phyloP scores from a whole-genome alignment of 2,329 filamentous ascomycete genomes.

The Aureobasidium mangrovei region DNA sequence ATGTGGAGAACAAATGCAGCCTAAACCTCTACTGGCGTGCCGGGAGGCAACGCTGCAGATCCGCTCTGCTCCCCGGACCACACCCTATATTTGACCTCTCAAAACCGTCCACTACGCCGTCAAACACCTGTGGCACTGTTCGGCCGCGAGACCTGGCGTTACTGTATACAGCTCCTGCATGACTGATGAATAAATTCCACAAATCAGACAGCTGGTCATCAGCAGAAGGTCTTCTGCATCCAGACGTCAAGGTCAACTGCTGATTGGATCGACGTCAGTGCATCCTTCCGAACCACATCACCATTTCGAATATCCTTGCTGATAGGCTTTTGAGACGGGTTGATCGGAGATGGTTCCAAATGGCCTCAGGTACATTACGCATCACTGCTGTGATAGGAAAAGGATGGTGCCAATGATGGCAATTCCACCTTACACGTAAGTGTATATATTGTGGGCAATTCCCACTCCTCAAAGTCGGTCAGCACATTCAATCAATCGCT shows the following conservation, averaged over 20 bases:
- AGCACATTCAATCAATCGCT: not conserved
- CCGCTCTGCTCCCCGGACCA: not conserved
- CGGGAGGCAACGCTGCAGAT: not conserved
- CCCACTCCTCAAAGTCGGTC: not conserved
- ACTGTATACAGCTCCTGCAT: not conserved
- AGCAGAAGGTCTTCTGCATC: not conserved
- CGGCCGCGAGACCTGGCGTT: not conserved
- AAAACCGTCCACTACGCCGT: not conserved
- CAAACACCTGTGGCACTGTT: not conserved
- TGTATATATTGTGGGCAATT: not conserved
- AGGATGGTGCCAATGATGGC: too few species aligned
- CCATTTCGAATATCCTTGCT: not conserved
- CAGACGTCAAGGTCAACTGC: not conserved
- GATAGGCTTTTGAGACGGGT: not conserved
- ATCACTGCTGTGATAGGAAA: too few species aligned
- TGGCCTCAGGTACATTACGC: too few species aligned
- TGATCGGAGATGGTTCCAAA: not conserved
- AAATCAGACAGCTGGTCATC: not conserved
- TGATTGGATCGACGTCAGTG: constrained; percentile 2
- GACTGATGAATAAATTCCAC: not conserved
- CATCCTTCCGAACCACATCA: not conserved
- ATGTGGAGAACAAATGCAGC: not conserved
- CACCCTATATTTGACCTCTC: not conserved
- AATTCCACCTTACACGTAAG: not conserved
- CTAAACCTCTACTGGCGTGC: not conserved